phyloP scores from a whole-genome alignment of 768 basidiomycete species.

The Pleurotus salmoneostramineus region DNA sequence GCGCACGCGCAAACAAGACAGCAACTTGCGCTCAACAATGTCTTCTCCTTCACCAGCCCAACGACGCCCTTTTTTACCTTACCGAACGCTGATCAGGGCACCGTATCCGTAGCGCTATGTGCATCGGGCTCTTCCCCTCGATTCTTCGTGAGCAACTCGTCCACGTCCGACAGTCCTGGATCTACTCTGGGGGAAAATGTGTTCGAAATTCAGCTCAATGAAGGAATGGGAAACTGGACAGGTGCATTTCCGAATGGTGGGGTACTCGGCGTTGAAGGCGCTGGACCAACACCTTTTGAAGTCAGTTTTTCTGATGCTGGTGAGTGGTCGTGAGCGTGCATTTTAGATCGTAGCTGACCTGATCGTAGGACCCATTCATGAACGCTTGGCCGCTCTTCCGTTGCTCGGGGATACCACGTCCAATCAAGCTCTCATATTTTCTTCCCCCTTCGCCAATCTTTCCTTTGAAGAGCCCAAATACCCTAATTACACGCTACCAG shows the following conservation, averaged over 20 bases:
- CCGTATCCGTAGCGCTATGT: constrained; percentile 50
- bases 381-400: constrained; percentile 37
- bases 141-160: constrained; percentile 59
- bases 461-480: constrained; percentile 29
- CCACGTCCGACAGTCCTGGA: constrained; percentile 29
- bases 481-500: constrained; percentile 75
- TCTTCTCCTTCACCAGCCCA: constrained; percentile 23
- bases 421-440: constrained; percentile 71
- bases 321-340: constrained; percentile 12
- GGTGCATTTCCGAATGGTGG: constrained; percentile 45
- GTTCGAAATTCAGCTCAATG: constrained; percentile 41
- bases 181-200: constrained; percentile 31
- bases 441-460: constrained; percentile 43
- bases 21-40: constrained; percentile 30
- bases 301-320: constrained; percentile 50
- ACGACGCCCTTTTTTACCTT: constrained; percentile 35
- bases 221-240: constrained; percentile 52
- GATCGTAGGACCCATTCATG: constrained; percentile 44
- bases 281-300: constrained; percentile 45
- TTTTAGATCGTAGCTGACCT: not conserved
- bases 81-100: constrained; percentile 32
- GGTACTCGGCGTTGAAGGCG: constrained; percentile 42
- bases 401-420: constrained; percentile 72
- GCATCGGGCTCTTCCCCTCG: constrained; percentile 33
- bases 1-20: constrained; percentile 26